A percentile compares a stretch with the other conserved stretches of the same genome.
Evolutionary conservation across 495 filamentous ascomycete genomes (phyloP).

Genomic region (Penicillium maclennaniae): DNA sequence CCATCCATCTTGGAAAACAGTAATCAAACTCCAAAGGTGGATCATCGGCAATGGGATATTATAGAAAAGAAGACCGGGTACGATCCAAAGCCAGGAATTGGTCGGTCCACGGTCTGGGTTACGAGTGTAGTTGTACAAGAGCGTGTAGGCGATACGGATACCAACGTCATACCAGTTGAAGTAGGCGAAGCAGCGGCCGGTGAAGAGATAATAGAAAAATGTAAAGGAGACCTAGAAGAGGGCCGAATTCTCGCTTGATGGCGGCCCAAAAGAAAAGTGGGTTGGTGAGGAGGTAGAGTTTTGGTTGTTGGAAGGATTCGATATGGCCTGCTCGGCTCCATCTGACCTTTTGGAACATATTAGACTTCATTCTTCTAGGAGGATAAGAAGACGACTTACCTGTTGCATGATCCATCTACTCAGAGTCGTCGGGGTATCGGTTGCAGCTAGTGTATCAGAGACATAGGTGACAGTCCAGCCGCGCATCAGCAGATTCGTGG

Average conservation of each 20-base stretch:
- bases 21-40: constrained; percentile 30
- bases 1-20: constrained; percentile 31
- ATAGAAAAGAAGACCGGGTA: constrained; percentile 27
- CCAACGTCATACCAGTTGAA: constrained; percentile 26
- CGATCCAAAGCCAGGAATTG: constrained; percentile 22
- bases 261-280: constrained; percentile 34
- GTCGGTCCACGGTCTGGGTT: constrained; percentile 22
- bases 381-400: neutral
- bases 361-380: neutral
- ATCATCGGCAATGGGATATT: constrained; percentile 31
- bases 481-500: constrained; percentile 30
- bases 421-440: constrained; percentile 30
- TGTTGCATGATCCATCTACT: constrained; percentile 32
- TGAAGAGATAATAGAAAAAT: constrained; percentile 27
- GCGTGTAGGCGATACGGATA: constrained; percentile 24
- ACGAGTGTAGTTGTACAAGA: constrained; percentile 25
- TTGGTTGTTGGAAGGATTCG: constrained; percentile 33
- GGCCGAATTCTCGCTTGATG: constrained; percentile 27
- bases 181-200: constrained; percentile 24
- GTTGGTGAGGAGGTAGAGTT: constrained; percentile 28
- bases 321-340: constrained; percentile 34
- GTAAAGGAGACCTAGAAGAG: constrained; percentile 22
- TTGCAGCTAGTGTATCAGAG: constrained; percentile 29
- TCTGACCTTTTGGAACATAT: constrained; percentile 17
- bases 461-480: constrained; percentile 34